Base-by-base conservation (phyloP, 176 grass and related monocot species). In the Carex parvula region DNA sequence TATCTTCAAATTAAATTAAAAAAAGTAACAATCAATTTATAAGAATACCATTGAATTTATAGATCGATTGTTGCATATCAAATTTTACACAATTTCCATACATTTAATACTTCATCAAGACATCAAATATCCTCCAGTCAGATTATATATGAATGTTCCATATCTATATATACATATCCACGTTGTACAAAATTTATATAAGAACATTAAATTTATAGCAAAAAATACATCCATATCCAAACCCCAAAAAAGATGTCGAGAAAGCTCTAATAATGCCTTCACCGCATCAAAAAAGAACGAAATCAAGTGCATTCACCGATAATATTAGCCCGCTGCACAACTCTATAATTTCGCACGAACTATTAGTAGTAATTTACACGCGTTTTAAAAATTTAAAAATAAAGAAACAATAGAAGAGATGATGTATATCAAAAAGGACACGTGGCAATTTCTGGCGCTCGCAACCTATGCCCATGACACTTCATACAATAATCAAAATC, bases 381-480 rank as follows among this genome's bases (percentile, higher is more conserved):
- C 1, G n/a, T 3, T 46, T 18, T n/a, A 33, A 75, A 75, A 53
- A 44, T 3, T 44, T 44, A 0, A n/a, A 84, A 26, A 35, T 6
- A 58, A 56, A 61, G 15, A 80, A 42, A 33, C 10, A 81, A 41
- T 55, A 39, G 32, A 21, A 60, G 33, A 84, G n/a, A 70, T 22
- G 2, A 85, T 39, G 5, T 6, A 39, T 21, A 59, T 78, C 30
- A 85, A 22, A 85, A 85, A 24, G 83, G 83, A 77, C 70, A 56
- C 18, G 83, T 85, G 1, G 42, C 54, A 22, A 78, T 21, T 29
- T 78, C 70, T 32, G 56, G 55, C n/a, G 17, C 8, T 64, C 13
- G 55, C 18, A 73, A 85, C 15, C 14, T 15, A 64, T 65, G 54
- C 63, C 7, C 83, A 60, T 54, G 68, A 26, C 14, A 53, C 18